A percentile compares a stretch with the other conserved stretches of the same genome.
phyloP scores from a whole-genome alignment of 192 early-diverging fungal genomes.

The Gamsiella multidivaricata region DNA sequence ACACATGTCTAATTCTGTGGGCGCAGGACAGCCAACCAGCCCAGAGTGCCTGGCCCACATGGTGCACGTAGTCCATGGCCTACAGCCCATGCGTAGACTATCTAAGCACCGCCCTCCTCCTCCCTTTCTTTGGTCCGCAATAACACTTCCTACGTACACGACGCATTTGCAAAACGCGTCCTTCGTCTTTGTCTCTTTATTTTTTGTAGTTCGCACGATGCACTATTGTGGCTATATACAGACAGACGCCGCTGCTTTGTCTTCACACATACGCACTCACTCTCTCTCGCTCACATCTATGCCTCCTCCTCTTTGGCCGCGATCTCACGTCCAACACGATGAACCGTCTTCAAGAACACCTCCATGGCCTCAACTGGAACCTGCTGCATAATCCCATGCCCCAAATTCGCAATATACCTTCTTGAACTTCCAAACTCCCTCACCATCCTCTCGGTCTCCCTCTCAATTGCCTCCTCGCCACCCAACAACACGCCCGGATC shows the following conservation, averaged over 20 bases:
- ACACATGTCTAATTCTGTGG: not conserved
- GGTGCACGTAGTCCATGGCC: not conserved
- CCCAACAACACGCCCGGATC: constrained; percentile 89
- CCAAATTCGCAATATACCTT: constrained; percentile 93
- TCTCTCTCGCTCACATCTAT: too few species aligned
- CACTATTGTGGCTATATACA: too few species aligned
- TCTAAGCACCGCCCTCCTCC: constrained; percentile 4
- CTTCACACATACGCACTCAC: too few species aligned
- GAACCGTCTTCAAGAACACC: constrained; percentile 77
- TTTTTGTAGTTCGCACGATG: too few species aligned
- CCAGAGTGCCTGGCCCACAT: constrained; percentile 7
- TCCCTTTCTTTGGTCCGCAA: not conserved
- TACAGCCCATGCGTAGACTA: not conserved
- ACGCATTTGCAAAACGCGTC: too few species aligned
- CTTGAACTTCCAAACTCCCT: constrained; percentile 74
- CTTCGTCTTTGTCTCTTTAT: too few species aligned
- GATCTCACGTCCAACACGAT: constrained; percentile 60
- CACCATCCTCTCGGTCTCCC: constrained; percentile 81
- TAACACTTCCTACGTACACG: not conserved
- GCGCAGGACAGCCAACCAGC: constrained; percentile 11
- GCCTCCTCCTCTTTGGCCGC: not conserved
- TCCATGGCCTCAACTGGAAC: constrained; percentile 73
- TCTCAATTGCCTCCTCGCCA: constrained; percentile 71
- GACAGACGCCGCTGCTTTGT: too few species aligned
- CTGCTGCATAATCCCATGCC: constrained; percentile 92